These are phyloP conservation scores for Trifolium pratense DNA, from an alignment of 306 rosid species.

Conservation along the genomic window DNA sequence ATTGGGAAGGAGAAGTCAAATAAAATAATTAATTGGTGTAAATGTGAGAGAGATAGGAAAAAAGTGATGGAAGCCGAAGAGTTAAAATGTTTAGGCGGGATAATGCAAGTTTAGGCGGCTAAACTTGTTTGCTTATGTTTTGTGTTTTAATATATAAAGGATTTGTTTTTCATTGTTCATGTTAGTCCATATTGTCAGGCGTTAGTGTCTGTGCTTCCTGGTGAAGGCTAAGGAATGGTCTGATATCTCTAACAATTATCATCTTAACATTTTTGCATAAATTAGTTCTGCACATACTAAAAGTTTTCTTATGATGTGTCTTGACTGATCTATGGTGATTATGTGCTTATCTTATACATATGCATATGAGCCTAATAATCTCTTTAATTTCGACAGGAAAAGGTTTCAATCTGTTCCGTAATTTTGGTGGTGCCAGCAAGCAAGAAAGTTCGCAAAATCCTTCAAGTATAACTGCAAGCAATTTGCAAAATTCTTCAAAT, in stretches of 20 bases:
- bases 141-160: too few relatives aligned
- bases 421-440: conserved; percentile 34
- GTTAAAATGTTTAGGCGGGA: too few relatives aligned
- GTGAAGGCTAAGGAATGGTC: neutral
- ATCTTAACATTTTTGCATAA: neutral
- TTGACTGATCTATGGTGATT: neutral
- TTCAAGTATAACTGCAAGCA: conserved; percentile 23
- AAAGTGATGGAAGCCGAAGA: too few relatives aligned
- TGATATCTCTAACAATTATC: neutral
- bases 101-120: too few relatives aligned
- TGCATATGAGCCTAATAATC: conserved; percentile 26
- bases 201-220: neutral
- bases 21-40: too few relatives aligned
- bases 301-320: neutral
- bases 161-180: too few relatives aligned
- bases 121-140: too few relatives aligned
- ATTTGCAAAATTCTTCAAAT: conserved; percentile 40
- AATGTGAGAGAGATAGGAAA: too few relatives aligned
- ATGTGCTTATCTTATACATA: neutral
- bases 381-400: conserved; percentile 47
- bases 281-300: neutral
- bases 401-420: conserved; percentile 42
- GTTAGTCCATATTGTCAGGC: neutral
- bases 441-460: conserved; percentile 36
- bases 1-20: too few relatives aligned